A percentile compares a stretch with the other conserved stretches of the same genome.
Evolutionary conservation across 257 asterid genomes (phyloP).

Genomic region (Solanum chilense): DNA sequence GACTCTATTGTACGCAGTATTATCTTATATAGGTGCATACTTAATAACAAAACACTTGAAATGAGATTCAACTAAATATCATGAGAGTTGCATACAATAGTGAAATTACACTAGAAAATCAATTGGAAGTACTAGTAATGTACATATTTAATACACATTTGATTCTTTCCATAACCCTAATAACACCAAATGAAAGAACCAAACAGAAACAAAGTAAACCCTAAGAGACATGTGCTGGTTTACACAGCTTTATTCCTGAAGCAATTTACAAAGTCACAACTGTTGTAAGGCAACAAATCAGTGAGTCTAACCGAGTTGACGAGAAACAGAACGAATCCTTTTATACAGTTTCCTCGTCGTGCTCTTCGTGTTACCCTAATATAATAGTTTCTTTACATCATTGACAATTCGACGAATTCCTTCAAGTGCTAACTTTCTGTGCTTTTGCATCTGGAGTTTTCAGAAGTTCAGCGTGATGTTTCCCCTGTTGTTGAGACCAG

Average conservation of each 20-base stretch:
- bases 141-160: not conserved
- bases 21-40: not conserved
- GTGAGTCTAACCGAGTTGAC: conserved; percentile 8
- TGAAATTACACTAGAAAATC: not conserved
- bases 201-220: not conserved
- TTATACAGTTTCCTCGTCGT: conserved; percentile 20
- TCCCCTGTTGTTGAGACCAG: conserved; percentile 62
- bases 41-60: not conserved
- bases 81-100: not conserved
- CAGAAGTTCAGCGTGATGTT: conserved; percentile 25
- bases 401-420: not conserved
- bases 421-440: conserved; percentile 28
- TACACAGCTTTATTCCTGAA: not conserved
- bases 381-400: conserved; percentile 15
- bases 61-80: not conserved
- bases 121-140: not conserved
- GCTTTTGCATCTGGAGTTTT: conserved; percentile 7
- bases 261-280: conserved; percentile 21
- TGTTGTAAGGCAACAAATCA: conserved; percentile 26
- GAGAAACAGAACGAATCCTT: conserved; percentile 7
- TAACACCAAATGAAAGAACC: not conserved
- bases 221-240: not conserved
- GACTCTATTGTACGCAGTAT: not conserved
- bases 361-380: conserved; percentile 1
- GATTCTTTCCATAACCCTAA: not conserved